Evolutionary conservation across 2,329 filamentous ascomycete species (phyloP).

Genomic region (Hypoxylon sp.): DNA sequence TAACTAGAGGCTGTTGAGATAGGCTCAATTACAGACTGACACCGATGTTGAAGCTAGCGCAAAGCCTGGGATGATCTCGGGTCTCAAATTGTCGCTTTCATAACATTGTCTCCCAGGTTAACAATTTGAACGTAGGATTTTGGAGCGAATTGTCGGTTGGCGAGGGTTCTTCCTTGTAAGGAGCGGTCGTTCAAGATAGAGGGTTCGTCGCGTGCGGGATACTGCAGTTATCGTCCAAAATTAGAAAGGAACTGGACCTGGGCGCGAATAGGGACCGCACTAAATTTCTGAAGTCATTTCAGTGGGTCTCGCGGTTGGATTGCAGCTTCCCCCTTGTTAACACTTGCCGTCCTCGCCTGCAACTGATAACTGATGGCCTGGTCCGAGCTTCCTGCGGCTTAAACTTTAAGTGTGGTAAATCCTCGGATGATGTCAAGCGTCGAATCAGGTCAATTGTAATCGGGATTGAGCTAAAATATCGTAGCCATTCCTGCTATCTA

Average conservation of each 20-base stretch:
- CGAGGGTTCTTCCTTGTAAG: not conserved
- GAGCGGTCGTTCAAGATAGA: constrained; percentile 5
- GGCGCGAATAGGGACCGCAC: constrained; percentile 21
- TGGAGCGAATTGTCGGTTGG: not conserved
- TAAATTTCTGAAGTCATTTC: constrained; percentile 37
- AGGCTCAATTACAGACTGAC: constrained; percentile 6
- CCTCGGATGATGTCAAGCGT: constrained; percentile 31
- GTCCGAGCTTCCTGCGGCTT: constrained; percentile 24
- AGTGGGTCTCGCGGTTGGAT: constrained; percentile 23
- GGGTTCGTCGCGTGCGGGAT: constrained; percentile 30
- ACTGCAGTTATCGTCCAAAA: constrained; percentile 24
- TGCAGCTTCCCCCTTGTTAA: constrained; percentile 30
- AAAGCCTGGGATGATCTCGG: constrained; percentile 12
- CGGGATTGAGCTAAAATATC: constrained; percentile 26
- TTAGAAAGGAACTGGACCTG: constrained; percentile 16
- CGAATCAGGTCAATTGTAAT: constrained; percentile 43
- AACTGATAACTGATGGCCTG: constrained; percentile 7
- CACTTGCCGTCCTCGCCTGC: constrained; percentile 4
- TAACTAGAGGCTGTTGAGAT: not conserved
- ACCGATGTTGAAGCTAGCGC: constrained; percentile 17
- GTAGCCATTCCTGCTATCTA: constrained; percentile 3
- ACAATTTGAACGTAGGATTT: not conserved
- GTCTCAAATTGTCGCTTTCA: constrained; percentile 26
- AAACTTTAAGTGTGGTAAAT: constrained; percentile 29
- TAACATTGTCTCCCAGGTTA: constrained; percentile 39